Evolutionary conservation across 2,329 filamentous ascomycete species (phyloP), one percentile per base, ranked within the genome.

Genomic region (Aspergillus phoenicis): DNA sequence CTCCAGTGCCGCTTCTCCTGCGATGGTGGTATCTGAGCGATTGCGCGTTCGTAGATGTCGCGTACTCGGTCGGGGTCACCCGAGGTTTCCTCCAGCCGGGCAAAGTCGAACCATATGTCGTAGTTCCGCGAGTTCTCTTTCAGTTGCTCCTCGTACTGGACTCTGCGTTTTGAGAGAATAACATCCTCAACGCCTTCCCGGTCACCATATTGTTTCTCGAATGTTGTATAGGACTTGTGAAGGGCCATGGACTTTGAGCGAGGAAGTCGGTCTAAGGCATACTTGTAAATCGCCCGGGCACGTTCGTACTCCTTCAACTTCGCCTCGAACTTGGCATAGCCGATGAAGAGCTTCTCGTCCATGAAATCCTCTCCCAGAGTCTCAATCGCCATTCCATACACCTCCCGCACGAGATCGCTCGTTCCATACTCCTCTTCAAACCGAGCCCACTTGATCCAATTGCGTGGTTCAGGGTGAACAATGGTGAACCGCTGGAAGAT

Each of bases 371-470:
- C 94, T 2, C 94, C 93, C 33, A 99, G 79, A 0, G 91, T 89
- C 74, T 98, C 94, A 33, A 98, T 89, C 1, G 94, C 93, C 58
- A 86, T 84, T 4, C 93, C 92, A 73, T 93, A 98, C 0, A 98
- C 94, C 64, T 98, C 93, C 22, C 95, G 86, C 6, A 99, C 95
- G 66, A 94, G 77, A 70, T 97, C 94, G 72, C 89, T 94, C 1
- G 93, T 97, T 8, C 95, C 95, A 68, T 89, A 91, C 73, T 99
- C 95, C 75, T 98, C 94, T 77, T 99, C 95, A 68, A 98, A 99
- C 64, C 91, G 91, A 62, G 94, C 90, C 95, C 95, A 99, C 75
- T 97, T 97, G 79, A 99, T 96, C 93, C 94, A 99, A 73, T 97
- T 98, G 70, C 91, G 87, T 22, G 95, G 91, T 71, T 98, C 94